phyloP scores from a whole-genome alignment of 2,329 filamentous ascomycete species.

The Lizonia empirigonia region DNA sequence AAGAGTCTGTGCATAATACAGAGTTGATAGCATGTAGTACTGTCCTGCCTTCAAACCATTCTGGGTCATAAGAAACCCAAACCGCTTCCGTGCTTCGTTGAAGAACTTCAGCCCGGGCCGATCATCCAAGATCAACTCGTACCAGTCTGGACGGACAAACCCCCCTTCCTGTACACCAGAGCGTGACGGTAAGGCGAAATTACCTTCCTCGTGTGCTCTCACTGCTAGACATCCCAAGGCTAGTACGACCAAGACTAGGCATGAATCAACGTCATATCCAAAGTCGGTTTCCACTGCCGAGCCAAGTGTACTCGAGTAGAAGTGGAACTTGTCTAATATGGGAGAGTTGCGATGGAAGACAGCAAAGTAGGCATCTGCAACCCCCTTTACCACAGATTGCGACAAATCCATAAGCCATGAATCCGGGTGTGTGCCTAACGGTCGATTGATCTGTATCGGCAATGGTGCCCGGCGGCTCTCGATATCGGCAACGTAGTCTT shows the following conservation, averaged over 20 bases:
- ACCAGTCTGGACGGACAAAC: conserved; percentile 44
- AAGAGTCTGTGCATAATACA: conserved; percentile 59
- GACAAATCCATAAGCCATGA: conserved; percentile 56
- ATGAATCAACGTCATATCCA: conserved; percentile 59
- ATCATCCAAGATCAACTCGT: conserved; percentile 44
- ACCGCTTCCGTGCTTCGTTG: conserved; percentile 59
- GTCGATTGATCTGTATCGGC: conserved; percentile 47
- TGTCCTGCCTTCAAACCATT: conserved; percentile 59
- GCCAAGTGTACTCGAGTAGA: conserved; percentile 57
- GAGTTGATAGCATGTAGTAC: conserved; percentile 58
- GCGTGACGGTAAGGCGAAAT: conserved; percentile 52
- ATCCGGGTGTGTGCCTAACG: conserved; percentile 37
- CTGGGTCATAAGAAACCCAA: conserved; percentile 58
- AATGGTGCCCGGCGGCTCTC: conserved; percentile 56
- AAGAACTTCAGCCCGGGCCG: conserved; percentile 59
- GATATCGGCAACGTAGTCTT: conserved; percentile 57
- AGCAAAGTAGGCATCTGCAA: conserved; percentile 61
- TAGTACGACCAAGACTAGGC: conserved; percentile 57
- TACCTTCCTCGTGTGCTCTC: conserved; percentile 56
- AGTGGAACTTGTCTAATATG: conserved; percentile 59
- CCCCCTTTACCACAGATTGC: conserved; percentile 56
- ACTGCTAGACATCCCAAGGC: conserved; percentile 59
- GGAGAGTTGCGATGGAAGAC: conserved; percentile 61
- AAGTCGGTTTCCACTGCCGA: conserved; percentile 57
- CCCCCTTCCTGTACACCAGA: conserved; percentile 14